Percentiles rank a stretch among this genome's conserved stretches.
Conservation (phyloP, 139 green algal species). For the Diplosphaera chodatii region DNA sequence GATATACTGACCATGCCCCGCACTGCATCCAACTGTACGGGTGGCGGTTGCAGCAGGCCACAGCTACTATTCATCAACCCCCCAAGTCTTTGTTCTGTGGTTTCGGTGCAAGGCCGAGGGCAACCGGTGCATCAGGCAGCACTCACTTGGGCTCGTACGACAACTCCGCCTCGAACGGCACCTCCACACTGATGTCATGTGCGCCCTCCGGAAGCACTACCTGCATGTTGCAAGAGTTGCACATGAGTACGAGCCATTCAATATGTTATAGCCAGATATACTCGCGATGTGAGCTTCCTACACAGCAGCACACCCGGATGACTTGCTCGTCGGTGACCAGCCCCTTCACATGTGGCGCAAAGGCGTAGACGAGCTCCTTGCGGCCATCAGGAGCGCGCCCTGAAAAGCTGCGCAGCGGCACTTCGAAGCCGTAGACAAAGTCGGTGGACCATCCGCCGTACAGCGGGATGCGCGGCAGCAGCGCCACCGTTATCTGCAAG, state of each 20-base stretch:
- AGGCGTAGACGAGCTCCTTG: conserved; percentile 14
- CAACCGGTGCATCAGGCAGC: no score
- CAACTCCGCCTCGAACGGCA: conserved; percentile 45
- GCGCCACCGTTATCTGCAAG: conserved; percentile 29
- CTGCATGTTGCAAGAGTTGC: conserved; percentile 13
- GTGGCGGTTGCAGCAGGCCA: no score
- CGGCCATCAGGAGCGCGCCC: conserved; percentile 4
- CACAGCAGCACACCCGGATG: no score
- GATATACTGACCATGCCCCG: no score
- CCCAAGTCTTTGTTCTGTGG: no score
- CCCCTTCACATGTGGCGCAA: conserved; percentile 28
- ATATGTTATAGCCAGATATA: no score
- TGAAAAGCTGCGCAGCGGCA: conserved; percentile 52
- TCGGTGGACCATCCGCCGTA: conserved; percentile 70
- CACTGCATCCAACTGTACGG: no score
- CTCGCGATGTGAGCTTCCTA: no score
- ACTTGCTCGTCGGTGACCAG: conserved; percentile 34
- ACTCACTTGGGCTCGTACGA: conserved; percentile 35
- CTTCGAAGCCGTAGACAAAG: conserved; percentile 62
- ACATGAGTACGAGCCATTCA: neutral
- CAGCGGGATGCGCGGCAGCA: conserved; percentile 75
- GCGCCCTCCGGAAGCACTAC: conserved; percentile 79
- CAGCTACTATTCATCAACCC: no score
- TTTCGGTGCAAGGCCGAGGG: no score
- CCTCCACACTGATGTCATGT: conserved; percentile 24